Percentiles rank a stretch among this genome's conserved stretches.
phyloP scores from a whole-genome alignment of 2,329 filamentous ascomycete species.

The Plenodomus tracheiphilus region DNA sequence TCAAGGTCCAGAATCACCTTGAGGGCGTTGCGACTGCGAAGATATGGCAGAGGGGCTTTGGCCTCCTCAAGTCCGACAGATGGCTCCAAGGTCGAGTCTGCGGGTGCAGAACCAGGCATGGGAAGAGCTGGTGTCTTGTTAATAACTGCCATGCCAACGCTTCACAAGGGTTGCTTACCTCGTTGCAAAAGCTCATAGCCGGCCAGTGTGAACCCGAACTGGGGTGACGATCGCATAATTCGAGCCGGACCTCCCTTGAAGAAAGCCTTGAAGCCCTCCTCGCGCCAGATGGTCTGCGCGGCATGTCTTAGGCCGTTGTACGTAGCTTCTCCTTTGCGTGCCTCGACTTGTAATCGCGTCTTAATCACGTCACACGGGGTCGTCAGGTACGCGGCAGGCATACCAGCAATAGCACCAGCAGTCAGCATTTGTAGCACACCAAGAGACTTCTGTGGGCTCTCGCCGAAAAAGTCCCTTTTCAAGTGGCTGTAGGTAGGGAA shows the following conservation, averaged over 20 bases:
- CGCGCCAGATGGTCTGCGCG: conserved; percentile 78
- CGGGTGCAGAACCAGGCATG: conserved; percentile 68
- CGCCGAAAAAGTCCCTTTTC: conserved; percentile 92
- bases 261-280: conserved; percentile 95
- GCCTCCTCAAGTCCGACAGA: conserved; percentile 66
- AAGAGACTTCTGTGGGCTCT: conserved; percentile 82
- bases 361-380: conserved; percentile 99
- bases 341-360: conserved; percentile 95
- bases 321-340: conserved; percentile 86
- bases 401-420: conserved; percentile 79
- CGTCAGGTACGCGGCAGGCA: conserved; percentile 75
- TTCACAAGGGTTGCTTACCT: conserved; percentile 12
- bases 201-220: conserved; percentile 97
- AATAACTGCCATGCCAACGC: neutral
- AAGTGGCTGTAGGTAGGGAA: conserved; percentile 96
- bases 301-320: conserved; percentile 89
- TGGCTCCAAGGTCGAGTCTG: conserved; percentile 60
- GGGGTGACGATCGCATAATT: conserved; percentile 91
- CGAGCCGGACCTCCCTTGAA: conserved; percentile 98
- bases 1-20: conserved; percentile 96
- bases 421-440: conserved; percentile 89
- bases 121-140: conserved; percentile 62
- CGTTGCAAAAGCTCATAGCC: conserved; percentile 91
- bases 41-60: conserved; percentile 65
- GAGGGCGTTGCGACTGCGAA: conserved; percentile 83